Percentiles rank a stretch among this genome's conserved stretches.
These are phyloP conservation scores for Litsea cubeba DNA, from an alignment of 164 flowering plant species.

Conservation along the genomic window DNA sequence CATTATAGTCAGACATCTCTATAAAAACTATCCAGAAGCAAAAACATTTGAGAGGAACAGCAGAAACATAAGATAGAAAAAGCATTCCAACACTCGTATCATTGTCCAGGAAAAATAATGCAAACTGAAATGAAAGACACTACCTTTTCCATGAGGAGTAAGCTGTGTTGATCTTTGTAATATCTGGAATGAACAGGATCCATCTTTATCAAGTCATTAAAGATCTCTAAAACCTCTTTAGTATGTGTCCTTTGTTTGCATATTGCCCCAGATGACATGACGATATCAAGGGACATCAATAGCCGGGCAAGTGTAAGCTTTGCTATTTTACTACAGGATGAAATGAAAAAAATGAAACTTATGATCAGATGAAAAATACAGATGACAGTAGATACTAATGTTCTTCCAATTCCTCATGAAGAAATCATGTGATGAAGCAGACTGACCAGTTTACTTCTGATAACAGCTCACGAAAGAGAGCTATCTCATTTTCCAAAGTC, in stretches of 20 bases:
- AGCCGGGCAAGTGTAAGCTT: conserved; percentile 89
- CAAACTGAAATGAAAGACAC: conserved; percentile 7
- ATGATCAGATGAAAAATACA: neutral
- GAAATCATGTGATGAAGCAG: neutral
- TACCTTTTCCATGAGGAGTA: conserved; percentile 64
- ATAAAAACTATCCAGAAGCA: neutral
- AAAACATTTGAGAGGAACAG: neutral
- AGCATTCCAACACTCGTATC: neutral
- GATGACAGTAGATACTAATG: neutral
- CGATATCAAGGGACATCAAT: conserved; percentile 50
- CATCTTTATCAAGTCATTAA: conserved; percentile 51
- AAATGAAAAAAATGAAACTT: conserved; percentile 2
- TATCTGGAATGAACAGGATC: conserved; percentile 64
- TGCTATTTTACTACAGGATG: conserved; percentile 68
- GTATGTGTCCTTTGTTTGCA: conserved; percentile 27
- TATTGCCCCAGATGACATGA: conserved; percentile 26
- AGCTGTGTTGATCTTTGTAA: conserved; percentile 71
- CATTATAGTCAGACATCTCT: neutral
- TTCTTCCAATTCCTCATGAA: neutral
- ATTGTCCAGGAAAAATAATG: neutral
- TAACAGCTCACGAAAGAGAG: conserved; percentile 54
- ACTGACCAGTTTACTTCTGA: conserved; percentile 47
- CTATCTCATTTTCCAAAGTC: conserved; percentile 49
- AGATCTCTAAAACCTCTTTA: conserved; percentile 63
- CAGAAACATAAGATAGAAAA: neutral